A percentile compares a stretch with the other conserved stretches of the same genome.
Evolutionary conservation across 176 grass and related monocot genomes (phyloP).

Genomic region (Pontederia paniculata): DNA sequence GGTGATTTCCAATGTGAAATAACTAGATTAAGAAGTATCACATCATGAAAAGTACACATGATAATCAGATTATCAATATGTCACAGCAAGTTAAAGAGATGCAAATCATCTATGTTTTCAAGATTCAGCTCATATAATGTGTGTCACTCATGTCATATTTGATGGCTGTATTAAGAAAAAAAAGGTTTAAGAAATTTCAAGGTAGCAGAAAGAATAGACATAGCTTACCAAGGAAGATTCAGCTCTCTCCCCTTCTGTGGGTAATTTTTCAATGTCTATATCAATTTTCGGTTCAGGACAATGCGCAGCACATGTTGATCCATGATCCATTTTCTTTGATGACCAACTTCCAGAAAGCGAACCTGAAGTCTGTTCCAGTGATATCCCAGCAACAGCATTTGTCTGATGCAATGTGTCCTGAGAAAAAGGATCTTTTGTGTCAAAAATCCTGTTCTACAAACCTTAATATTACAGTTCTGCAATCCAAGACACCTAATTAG

Average conservation of each 20-base stretch:
- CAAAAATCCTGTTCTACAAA: conserved; percentile 10
- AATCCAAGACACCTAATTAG: neutral
- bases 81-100: no score
- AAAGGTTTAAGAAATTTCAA: neutral
- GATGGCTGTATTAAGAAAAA: neutral
- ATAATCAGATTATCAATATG: no score
- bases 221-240: neutral
- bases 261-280: conserved; percentile 6
- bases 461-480: neutral
- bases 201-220: neutral
- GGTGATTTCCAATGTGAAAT: no score
- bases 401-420: conserved; percentile 23
- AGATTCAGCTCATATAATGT: no score
- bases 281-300: conserved; percentile 1
- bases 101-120: no score
- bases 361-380: conserved; percentile 19
- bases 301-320: neutral
- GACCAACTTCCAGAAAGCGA: neutral
- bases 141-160: no score
- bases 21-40: no score
- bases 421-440: conserved; percentile 10
- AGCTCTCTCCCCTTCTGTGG: conserved; percentile 6
- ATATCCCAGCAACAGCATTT: conserved; percentile 19
- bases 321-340: neutral
- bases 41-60: no score